These are phyloP conservation scores for Erysimum cheiri DNA, from an alignment of 441 rosid genomes.

Conservation along the genomic window DNA sequence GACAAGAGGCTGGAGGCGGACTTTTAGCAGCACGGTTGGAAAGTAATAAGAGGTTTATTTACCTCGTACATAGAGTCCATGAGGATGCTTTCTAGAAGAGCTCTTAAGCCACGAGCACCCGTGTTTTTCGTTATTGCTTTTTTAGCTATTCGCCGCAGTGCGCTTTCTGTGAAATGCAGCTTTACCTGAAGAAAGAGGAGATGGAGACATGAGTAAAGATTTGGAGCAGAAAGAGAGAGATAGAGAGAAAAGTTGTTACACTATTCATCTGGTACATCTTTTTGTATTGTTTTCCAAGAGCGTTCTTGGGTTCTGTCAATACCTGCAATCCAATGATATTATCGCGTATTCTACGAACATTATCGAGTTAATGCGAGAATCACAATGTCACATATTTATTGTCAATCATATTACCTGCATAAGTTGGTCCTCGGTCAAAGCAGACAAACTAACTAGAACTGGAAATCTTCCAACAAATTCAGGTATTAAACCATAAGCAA, in stretches of 20 bases:
- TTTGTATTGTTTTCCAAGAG: constrained; percentile 94
- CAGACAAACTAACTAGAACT: constrained; percentile 90
- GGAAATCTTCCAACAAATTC: constrained; percentile 99
- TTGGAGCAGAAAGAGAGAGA: constrained; percentile 26
- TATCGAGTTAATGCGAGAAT: constrained; percentile 6
- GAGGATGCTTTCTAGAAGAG: constrained; percentile 85
- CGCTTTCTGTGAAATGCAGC: constrained; percentile 78
- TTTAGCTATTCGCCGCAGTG: constrained; percentile 80
- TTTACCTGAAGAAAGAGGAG: constrained; percentile 63
- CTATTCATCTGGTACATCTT: constrained; percentile 94
- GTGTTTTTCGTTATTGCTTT: constrained; percentile 91
- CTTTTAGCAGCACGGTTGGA: neutral
- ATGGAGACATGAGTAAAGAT: constrained; percentile 32
- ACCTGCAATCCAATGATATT: constrained; percentile 54
- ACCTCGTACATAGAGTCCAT: constrained; percentile 99
- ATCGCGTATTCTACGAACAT: neutral
- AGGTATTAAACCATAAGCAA: constrained; percentile 95
- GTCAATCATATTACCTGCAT: constrained; percentile 68
- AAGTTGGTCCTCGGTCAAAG: constrained; percentile 93
- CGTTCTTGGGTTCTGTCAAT: constrained; percentile 93
- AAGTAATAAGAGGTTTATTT: constrained; percentile 24
- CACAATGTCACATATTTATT: constrained; percentile 4
- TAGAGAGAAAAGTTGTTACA: constrained; percentile 55
- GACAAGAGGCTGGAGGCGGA: neutral
- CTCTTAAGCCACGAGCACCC: constrained; percentile 90